Base-by-base conservation (phyloP, 768 basidiomycete species). In the Leccinum boreale region DNA sequence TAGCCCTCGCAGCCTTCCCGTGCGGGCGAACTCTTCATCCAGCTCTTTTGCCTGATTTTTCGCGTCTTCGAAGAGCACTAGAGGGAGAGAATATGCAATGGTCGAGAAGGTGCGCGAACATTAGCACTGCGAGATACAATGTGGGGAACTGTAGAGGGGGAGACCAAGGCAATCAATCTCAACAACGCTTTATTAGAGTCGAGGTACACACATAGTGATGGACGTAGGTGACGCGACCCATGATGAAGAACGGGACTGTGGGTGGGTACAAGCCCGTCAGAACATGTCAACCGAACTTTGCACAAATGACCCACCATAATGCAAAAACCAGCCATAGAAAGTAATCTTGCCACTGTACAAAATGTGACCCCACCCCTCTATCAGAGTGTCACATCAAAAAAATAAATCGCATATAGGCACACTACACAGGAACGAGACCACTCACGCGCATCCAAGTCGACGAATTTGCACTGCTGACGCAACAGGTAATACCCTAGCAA, bases 181-280 rank as follows among this genome's bases (percentile, higher is more conserved):
- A 58, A 15, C 7, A 4, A 33, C 5, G 17, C 9, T 28, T 3
- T 14, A 51, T 33, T 8, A 15, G 4, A 5, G 31, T 1, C 1
- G 11, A 45, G 6, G 12, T 24, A 82, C 90, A 62, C 64, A 95
- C 92, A 70, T 96, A 98, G 78, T 97, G 94, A 73, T 98, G 96
- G 29, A 98, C 76, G 65, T 98, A 98, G 29, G 94, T 97, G 3
- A 94, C 92, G 58, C 94, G 92, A 19, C 92, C 95, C 96, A 99
- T 99, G 76, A 98, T 86, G 63, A 98, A 76, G 86, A 98, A 98
- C 2, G 96, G 96, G 23, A 89, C 95, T 97, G 64, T 62, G 21
- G 52, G 17, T 3, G 5, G 17, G 36, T 17, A 3, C 10, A 12
- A 7, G 35, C 39, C 49, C 31, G 39, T 64, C 28, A 53, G 36